Base-by-base conservation (phyloP, 2,329 filamentous ascomycete genomes). In the Hymenoscyphus fraxineus region DNA sequence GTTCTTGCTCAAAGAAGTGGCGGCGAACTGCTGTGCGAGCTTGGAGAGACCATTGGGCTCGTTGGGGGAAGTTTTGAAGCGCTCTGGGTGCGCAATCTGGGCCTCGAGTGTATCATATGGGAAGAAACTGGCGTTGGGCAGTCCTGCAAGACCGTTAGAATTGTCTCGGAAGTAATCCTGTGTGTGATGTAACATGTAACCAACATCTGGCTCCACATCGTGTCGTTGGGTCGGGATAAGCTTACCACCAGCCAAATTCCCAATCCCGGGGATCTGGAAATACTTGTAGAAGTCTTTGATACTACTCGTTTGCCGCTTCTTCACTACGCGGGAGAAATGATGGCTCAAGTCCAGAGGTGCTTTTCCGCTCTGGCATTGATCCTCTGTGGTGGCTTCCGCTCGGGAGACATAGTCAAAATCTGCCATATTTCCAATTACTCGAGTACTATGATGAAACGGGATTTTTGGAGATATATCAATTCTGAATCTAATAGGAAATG, bases 31-130 rank as follows among this genome's bases (percentile, higher is more conserved):
- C 19, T 75, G 72, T 16, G 77, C 69, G 1, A 81, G 62, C 55
- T 68, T 62, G 61, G 57, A 65, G 80, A 79, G 69, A 35, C 67
- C 70, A 27, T 73, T 74, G 10, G 86, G 85, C 58, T 82, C 79
- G 74, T 89, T 90, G 44, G 87, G 84, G 12, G 88, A 88, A 0
- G 89, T 89, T 40, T 84, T 82, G 82, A 90, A 95, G 76, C 93
- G 85, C 68, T 89, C 81, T 7, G 92, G 88, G 67, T 85, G 84
- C 39, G 92, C 91, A 66, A 89, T 86, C 69, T 89, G 87, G 51
- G 93, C 91, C 77, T 96, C 92, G 67, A 97, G 86, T 0, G 92
- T 95, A 72, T 97, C 93, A 77, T 90, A 97, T 9, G 93, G 93
- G 74, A 97, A 97, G 78, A 92, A 92, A 64, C 84, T 84, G 47